phyloP scores from a whole-genome alignment of 257 asterid species.

The Fraxinus pennsylvanica region DNA sequence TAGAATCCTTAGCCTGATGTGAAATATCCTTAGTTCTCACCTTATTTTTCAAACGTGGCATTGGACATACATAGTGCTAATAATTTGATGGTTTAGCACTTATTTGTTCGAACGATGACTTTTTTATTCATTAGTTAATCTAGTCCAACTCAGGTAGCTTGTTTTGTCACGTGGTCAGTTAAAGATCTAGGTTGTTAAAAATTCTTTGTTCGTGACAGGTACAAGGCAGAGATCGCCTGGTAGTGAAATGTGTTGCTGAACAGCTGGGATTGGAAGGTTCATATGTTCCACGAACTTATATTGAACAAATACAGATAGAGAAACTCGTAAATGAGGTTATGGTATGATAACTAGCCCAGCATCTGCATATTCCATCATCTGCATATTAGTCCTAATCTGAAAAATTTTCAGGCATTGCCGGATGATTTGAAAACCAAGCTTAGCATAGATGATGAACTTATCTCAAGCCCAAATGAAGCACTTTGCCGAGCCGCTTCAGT shows the following conservation, averaged over 20 bases:
- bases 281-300: conserved; percentile 83
- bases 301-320: conserved; percentile 96
- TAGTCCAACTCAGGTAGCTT: background rate
- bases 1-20: background rate
- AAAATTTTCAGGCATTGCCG: conserved; percentile 73
- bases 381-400: conserved; percentile 29
- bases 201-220: conserved; percentile 48
- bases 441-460: conserved; percentile 83
- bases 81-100: background rate
- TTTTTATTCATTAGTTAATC: background rate
- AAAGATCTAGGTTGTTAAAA: conserved; percentile 13
- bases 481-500: conserved; percentile 80
- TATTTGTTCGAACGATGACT: background rate
- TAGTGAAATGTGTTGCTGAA: conserved; percentile 66
- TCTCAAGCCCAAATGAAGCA: conserved; percentile 85
- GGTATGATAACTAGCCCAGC: conserved; percentile 54
- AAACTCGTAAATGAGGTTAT: conserved; percentile 89
- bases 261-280: conserved; percentile 90
- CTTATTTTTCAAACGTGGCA: background rate
- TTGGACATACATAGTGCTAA: background rate
- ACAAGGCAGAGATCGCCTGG: conserved; percentile 86
- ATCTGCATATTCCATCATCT: conserved; percentile 13
- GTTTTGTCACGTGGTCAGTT: conserved; percentile 1
- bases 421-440: conserved; percentile 92
- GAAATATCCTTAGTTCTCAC: background rate